Evolutionary conservation across 257 asterid genomes (phyloP).

Genomic region (Solanum chmielewskii): DNA sequence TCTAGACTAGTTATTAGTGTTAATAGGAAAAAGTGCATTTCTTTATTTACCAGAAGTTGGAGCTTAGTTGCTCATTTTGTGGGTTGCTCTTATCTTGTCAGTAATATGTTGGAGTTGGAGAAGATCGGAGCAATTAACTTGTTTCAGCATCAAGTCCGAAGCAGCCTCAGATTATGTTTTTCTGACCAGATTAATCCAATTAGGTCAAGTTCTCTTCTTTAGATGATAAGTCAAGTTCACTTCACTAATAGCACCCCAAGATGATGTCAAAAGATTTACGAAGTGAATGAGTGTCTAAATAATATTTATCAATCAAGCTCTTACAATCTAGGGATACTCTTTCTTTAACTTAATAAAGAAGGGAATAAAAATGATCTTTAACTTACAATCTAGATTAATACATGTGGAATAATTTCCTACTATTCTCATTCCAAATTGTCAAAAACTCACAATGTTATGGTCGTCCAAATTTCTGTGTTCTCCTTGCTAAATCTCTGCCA

Average conservation of each 20-base stretch:
- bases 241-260: not conserved
- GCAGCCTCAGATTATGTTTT: not conserved
- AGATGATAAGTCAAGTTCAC: not conserved
- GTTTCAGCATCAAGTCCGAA: not conserved
- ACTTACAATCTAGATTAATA: not conserved
- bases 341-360: not conserved
- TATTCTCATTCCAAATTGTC: not conserved
- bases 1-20: not conserved
- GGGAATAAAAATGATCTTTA: not conserved
- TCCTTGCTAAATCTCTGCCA: not conserved
- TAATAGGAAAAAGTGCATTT: not conserved
- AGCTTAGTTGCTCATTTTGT: not conserved
- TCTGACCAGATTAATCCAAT: not conserved
- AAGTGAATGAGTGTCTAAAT: not conserved
- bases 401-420: not conserved
- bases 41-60: not conserved
- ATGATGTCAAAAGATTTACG: not conserved
- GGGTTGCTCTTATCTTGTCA: not conserved
- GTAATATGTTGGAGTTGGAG: not conserved
- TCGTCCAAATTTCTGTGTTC: not conserved
- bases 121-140: not conserved
- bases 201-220: not conserved
- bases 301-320: not conserved
- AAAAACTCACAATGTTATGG: not conserved
- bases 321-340: not conserved